Conservation (phyloP, 176 grass and related monocot genomes). For the Tillandsia leiboldiana region DNA sequence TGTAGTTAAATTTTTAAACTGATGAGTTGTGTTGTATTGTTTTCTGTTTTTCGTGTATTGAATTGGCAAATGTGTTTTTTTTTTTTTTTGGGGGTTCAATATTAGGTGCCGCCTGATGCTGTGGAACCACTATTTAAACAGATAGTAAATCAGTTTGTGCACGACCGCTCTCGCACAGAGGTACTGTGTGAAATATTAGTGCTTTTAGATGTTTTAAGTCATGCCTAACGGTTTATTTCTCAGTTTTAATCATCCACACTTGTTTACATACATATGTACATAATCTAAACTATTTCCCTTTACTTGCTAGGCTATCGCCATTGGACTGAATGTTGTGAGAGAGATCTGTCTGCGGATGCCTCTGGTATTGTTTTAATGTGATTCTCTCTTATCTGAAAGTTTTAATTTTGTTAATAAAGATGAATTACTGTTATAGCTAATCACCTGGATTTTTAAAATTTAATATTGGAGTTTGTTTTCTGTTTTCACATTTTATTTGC, state of each 20-base stretch:
- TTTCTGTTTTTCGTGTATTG: background rate
- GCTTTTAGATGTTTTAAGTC: background rate
- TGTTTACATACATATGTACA: no score
- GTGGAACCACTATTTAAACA: slow-evolving; percentile 92
- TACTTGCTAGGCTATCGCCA: slow-evolving; percentile 65
- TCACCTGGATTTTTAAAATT: no score
- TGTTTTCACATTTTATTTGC: background rate
- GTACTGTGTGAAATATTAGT: slow-evolving; percentile 17
- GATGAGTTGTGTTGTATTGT: background rate
- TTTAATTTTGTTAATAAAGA: background rate
- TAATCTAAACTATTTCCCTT: background rate
- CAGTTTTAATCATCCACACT: no score
- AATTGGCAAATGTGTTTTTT: background rate
- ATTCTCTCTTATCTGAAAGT: background rate
- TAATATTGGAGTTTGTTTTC: no score
- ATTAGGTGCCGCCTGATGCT: slow-evolving; percentile 88
- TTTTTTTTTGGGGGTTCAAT: background rate
- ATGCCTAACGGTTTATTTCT: no score
- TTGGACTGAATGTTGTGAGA: slow-evolving; percentile 89
- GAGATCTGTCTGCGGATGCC: slow-evolving; percentile 94
- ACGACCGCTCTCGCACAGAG: slow-evolving; percentile 89
- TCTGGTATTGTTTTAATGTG: slow-evolving; percentile 37
- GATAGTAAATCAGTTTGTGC: slow-evolving; percentile 99
- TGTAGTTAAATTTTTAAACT: background rate
- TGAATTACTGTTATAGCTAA: no score